Evolutionary conservation across 768 basidiomycete species (phyloP).

Genomic region (Psilocybe subaeruginosa): DNA sequence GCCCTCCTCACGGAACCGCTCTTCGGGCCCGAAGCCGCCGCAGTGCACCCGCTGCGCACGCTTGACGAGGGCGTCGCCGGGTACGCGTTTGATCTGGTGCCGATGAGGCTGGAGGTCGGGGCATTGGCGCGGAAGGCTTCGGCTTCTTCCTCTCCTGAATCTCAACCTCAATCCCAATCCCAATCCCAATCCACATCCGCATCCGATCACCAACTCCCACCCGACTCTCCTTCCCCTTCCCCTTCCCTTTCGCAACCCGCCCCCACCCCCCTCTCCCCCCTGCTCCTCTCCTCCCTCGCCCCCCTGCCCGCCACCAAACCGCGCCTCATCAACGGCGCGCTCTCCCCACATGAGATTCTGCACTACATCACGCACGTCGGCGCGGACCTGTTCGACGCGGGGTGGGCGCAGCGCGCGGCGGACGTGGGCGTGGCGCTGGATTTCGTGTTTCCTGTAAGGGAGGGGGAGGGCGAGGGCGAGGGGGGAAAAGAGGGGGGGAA

Average conservation of each 20-base stretch:
- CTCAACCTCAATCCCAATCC: no score
- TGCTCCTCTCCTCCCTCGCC: constrained; percentile 64
- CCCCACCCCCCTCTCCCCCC: constrained; percentile 14
- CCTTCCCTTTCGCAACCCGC: constrained; percentile 19
- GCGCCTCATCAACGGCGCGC: constrained; percentile 58
- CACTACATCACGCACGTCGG: constrained; percentile 65
- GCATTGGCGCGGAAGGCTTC: constrained; percentile 15
- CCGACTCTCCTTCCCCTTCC: constrained; percentile 8
- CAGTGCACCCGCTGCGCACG: constrained; percentile 47
- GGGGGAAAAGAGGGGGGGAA: no score
- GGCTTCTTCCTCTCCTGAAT: no score
- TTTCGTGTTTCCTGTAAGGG: constrained; percentile 65
- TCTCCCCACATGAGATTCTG: constrained; percentile 79
- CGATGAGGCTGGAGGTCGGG: constrained; percentile 39
- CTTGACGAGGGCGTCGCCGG: constrained; percentile 75
- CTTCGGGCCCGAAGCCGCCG: constrained; percentile 55
- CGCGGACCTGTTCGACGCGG: constrained; percentile 75
- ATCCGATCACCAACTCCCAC: background rate
- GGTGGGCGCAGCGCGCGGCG: constrained; percentile 72
- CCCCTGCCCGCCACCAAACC: constrained; percentile 58
- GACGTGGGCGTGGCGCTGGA: constrained; percentile 77
- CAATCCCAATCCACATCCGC: background rate
- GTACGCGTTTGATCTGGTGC: constrained; percentile 71
- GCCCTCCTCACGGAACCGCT: constrained; percentile 57
- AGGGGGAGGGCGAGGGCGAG: no score